phyloP scores from a whole-genome alignment of 2,329 filamentous ascomycete genomes.

The Colletotrichum sp. region DNA sequence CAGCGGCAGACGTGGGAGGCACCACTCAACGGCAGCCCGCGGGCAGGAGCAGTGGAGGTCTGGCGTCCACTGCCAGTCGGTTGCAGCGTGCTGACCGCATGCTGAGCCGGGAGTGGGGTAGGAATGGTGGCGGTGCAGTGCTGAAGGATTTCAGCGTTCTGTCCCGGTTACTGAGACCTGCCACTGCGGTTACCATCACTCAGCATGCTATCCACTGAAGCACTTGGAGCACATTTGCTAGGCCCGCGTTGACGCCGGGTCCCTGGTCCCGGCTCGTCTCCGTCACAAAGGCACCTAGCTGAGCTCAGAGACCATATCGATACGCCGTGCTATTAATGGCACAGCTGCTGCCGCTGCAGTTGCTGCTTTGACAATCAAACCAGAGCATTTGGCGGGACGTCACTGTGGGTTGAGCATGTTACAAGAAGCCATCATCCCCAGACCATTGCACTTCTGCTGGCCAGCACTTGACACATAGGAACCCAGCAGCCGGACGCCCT shows the following conservation, averaged over 20 bases:
- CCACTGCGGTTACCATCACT: background rate
- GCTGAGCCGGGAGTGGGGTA: conserved; percentile 2
- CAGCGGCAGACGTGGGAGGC: background rate
- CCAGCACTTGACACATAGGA: background rate
- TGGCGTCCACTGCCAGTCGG: background rate
- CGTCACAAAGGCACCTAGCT: background rate
- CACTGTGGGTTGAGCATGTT: background rate
- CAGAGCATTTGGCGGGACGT: background rate
- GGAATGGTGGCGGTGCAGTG: conserved; percentile 15
- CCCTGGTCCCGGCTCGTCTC: background rate
- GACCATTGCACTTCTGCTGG: background rate
- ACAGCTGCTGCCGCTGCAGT: background rate
- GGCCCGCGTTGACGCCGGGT: background rate
- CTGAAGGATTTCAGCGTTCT: background rate
- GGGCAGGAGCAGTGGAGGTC: background rate
- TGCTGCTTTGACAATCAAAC: background rate
- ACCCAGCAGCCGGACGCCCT: background rate
- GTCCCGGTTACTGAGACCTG: background rate
- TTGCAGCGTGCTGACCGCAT: background rate
- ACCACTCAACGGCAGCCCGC: background rate
- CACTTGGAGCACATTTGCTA: background rate
- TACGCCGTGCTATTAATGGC: conserved; percentile 8
- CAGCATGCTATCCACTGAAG: background rate
- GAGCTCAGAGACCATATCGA: background rate
- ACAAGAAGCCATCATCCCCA: background rate